Evolutionary conservation across 225 moss, liverwort and hornwort genomes (phyloP), one percentile per base, ranked within the genome.

Genomic region (Polytrichum commune): DNA sequence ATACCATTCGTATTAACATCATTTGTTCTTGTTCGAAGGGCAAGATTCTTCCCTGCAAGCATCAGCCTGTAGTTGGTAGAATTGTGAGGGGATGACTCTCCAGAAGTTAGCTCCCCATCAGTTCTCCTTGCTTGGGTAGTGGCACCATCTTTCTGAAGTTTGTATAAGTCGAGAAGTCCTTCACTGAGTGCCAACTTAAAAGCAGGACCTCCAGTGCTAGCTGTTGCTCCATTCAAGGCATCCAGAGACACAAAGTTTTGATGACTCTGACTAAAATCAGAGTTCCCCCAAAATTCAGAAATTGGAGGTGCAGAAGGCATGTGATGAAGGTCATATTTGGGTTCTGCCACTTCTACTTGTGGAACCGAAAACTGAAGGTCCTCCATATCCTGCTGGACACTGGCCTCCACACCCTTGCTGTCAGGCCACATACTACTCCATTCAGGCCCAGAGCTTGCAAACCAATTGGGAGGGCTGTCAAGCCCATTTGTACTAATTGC

Each of bases 351-450:
- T 28, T 70, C 82, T 65, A 74, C 30, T 66, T 73, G 76, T 28
- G 81, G 74, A 26, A 79, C 83, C 72, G 65, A 73, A 53, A 62
- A 56, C 38, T 69, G 27, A 56, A 75, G 73, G 5, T 71, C 62
- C 25, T 73, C 78, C 19, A 55, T 26, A 62, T 77, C 72, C 69
- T 58, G 28, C 19, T 81, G 72, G 68, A 71, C 79, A 22, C 68
- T 66, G 28, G 85, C 82, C 69, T 82, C 88, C 63, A 85, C 82
- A 10, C 80, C 88, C 67, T 88, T 85, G 70, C 77, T 88, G 62
- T 85, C 88, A 7, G 88, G 88, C 88, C 88, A 88, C 73, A 66
- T 80, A 70, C 58, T 77, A 62, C 60, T 80, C 84, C 81, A 84
- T 75, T 72, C 76, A 54, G 83, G 78, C 54, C 81, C 84, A 69